Evolutionary conservation across 768 basidiomycete species (phyloP).

Genomic region (Suillus subalutaceus): DNA sequence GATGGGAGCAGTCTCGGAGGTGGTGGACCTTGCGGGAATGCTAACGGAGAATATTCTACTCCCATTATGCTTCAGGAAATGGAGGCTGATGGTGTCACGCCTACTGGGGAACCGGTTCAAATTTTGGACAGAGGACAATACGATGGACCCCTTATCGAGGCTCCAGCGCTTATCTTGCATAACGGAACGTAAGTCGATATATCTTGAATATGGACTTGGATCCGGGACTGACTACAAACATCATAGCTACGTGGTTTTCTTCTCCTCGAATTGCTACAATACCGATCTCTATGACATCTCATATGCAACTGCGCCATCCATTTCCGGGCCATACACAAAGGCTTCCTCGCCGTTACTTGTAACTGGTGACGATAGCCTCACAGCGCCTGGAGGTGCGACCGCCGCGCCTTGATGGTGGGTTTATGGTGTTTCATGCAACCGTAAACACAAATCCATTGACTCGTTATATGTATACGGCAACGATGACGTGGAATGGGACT

Average conservation of each 20-base stretch:
- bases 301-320: conserved; percentile 32
- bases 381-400: conserved; percentile 24
- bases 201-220: background rate
- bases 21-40: conserved; percentile 28
- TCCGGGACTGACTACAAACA: background rate
- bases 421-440: conserved; percentile 20
- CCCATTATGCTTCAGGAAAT: conserved; percentile 34
- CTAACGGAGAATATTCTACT: conserved; percentile 25
- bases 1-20: conserved; percentile 30
- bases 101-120: conserved; percentile 23
- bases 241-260: conserved; percentile 29
- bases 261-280: conserved; percentile 33
- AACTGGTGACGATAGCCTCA: conserved; percentile 20
- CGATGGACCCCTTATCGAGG: conserved; percentile 36
- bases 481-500: conserved; percentile 12
- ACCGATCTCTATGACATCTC: conserved; percentile 29
- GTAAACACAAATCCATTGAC: conserved; percentile 16
- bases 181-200: conserved; percentile 17
- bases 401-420: conserved; percentile 14
- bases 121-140: conserved; percentile 27
- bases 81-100: conserved; percentile 28
- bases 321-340: conserved; percentile 36
- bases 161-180: conserved; percentile 27
- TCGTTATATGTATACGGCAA: conserved; percentile 18
- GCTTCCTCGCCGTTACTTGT: conserved; percentile 26